Evolutionary conservation across 768 basidiomycete genomes (phyloP), one percentile per base, ranked within the genome.

Genomic region (Coprinopsis cinerea): DNA sequence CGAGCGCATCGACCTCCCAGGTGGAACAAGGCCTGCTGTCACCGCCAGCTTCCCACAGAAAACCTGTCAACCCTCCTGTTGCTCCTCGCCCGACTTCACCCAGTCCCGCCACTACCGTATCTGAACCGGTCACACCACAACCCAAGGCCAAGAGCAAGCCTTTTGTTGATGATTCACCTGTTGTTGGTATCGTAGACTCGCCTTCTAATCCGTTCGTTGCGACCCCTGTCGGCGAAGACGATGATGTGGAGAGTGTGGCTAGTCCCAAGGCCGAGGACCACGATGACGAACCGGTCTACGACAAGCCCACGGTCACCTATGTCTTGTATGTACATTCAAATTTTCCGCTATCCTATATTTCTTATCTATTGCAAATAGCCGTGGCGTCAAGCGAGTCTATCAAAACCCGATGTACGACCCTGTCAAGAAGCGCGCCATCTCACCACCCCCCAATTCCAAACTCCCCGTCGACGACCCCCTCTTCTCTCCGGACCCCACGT

Each of bases 131-230:
- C 47, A 70, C 71, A 11, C 70, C 72, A 6, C 72, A 73, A n/a
- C 59, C 60, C 10, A 74, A 75, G 5, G 61, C 72, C 1, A 69
- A 67, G 43, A 59, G 60, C 14, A 68, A 61, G 13, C 54, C 55
- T 9, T 48, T 51, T 17, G 48, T 60, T 55, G 52, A 58, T 45
- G 34, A 54, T 60, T 55, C 61, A 62, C 44, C 25, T 28, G 18
- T 39, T 6, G 17, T 9, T 7, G 14, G 24, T 66, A 71, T 36
- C 63, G 67, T 43, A 60, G 83, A 85, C 61, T 83, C 84, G 2
- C 85, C 83, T 1, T 74, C 82, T 53, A 88, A 88, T 51, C 85
- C 86, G 0, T 88, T 88, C 70, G 70, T 88, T 10, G 68, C 65
- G 22, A 73, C 73, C 1, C 69, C 73, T 15, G 55, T 62, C 32